A percentile compares a stretch with the other conserved stretches of the same genome.
phyloP scores from a whole-genome alignment of 306 rosid species.

The Gastrolobium bilobum region DNA sequence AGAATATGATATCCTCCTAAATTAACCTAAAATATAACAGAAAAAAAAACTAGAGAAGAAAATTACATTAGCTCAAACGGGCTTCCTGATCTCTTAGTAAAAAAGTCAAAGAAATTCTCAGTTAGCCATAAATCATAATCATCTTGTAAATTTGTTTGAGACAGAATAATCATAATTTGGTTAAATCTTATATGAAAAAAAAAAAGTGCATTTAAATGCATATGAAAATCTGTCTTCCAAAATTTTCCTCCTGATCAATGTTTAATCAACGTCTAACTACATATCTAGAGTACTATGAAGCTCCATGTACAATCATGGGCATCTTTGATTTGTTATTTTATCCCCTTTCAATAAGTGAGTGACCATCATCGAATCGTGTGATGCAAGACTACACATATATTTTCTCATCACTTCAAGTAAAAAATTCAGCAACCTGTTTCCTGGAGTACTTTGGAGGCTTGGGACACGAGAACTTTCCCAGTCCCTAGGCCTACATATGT shows the following conservation, averaged over 20 bases:
- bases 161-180: conserved; percentile 1
- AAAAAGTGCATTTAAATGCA: conserved; percentile 24
- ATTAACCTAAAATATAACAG: conserved; percentile 23
- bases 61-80: conserved; percentile 18
- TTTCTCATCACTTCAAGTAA: conserved; percentile 38
- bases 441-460: conserved; percentile 90
- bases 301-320: not conserved
- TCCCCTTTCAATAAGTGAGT: not conserved
- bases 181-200: not conserved
- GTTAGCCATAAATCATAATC: conserved; percentile 2
- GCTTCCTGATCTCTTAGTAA: conserved; percentile 18
- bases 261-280: conserved; percentile 25
- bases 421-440: conserved; percentile 82
- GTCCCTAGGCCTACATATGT: conserved; percentile 75
- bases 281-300: conserved; percentile 35
- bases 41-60: conserved; percentile 19
- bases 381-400: conserved; percentile 36
- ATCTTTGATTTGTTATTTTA: conserved; percentile 2
- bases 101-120: conserved; percentile 17
- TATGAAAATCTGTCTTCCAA: not conserved
- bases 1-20: conserved; percentile 17
- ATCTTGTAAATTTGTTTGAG: conserved; percentile 8
- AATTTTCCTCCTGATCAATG: conserved; percentile 1
- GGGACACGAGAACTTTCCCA: conserved; percentile 72
- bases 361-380: not conserved